A percentile compares a stretch with the other conserved stretches of the same genome.
phyloP scores from a whole-genome alignment of 164 flowering plant genomes.

The Berberis thunbergii region DNA sequence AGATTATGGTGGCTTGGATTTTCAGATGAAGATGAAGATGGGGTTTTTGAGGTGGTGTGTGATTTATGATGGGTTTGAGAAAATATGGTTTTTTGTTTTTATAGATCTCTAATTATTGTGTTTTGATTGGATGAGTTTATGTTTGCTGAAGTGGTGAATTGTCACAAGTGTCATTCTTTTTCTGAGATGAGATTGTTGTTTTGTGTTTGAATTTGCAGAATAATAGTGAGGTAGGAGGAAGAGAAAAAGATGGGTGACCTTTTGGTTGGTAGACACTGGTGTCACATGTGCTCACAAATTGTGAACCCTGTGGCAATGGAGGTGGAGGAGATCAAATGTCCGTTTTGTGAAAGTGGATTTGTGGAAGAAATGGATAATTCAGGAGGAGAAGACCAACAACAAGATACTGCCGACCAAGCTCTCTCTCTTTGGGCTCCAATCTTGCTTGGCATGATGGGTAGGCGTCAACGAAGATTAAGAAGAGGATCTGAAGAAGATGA shows the following conservation, averaged over 20 bases:
- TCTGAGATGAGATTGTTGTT: neutral
- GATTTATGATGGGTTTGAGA: too few species aligned
- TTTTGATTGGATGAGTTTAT: too few species aligned
- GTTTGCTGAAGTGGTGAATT: too few species aligned
- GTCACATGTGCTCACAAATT: conserved; percentile 56
- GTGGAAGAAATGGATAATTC: conserved; percentile 54
- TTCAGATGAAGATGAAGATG: too few species aligned
- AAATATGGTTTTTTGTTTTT: too few species aligned
- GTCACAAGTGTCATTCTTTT: too few species aligned
- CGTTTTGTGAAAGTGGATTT: conserved; percentile 61
- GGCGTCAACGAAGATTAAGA: conserved; percentile 29
- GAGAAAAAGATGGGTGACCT: conserved; percentile 43
- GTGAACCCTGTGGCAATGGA: conserved; percentile 52
- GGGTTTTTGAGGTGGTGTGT: too few species aligned
- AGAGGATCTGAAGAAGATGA: conserved; percentile 4
- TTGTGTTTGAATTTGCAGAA: conserved; percentile 2
- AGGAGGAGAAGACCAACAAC: conserved; percentile 16
- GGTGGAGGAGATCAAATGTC: conserved; percentile 72
- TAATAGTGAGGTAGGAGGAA: conserved; percentile 1
- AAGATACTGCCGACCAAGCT: conserved; percentile 44
- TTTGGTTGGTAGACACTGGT: conserved; percentile 55
- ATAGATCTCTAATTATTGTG: too few species aligned
- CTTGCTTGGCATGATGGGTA: conserved; percentile 65
- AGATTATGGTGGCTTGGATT: too few species aligned
- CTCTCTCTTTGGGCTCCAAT: conserved; percentile 80